These are phyloP conservation scores for Neurospora sp. DNA, from an alignment of 495 filamentous ascomycete species.

Conservation along the genomic window DNA sequence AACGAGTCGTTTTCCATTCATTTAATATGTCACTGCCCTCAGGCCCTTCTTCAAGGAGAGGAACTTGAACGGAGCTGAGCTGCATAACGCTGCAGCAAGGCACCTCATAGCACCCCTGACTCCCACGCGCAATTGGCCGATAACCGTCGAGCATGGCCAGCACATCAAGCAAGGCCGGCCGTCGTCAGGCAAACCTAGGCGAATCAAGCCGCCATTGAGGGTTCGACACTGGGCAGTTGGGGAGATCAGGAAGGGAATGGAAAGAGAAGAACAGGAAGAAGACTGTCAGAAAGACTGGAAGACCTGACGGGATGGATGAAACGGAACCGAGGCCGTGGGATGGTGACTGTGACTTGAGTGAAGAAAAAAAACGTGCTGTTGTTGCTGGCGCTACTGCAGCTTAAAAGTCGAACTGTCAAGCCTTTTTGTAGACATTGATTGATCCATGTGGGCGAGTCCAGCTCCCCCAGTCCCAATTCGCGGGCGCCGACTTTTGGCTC, in stretches of 20 bases:
- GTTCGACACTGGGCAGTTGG: not conserved
- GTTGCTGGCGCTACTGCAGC: not conserved
- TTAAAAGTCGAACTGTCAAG: not conserved
- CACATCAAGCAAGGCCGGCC: constrained; percentile 29
- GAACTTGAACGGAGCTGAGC: constrained; percentile 3
- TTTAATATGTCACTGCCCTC: not conserved
- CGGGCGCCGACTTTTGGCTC: not conserved
- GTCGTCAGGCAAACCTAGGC: constrained; percentile 2
- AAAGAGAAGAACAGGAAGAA: not conserved
- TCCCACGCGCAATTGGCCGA: constrained; percentile 24
- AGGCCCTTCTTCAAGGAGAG: too few relatives aligned
- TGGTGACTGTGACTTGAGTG: not conserved
- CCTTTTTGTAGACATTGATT: not conserved
- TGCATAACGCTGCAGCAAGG: constrained; percentile 26
- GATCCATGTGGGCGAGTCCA: not conserved
- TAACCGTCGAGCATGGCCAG: constrained; percentile 25
- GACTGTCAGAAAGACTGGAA: not conserved
- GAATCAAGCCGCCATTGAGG: not conserved
- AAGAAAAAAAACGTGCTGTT: not conserved
- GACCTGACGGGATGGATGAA: not conserved
- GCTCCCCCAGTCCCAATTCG: not conserved
- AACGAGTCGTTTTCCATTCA: not conserved
- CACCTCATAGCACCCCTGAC: constrained; percentile 12
- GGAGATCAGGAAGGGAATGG: not conserved
- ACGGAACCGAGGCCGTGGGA: not conserved